Conservation (phyloP, 345 rosid species). For the Sisymbrium altissimum region DNA sequence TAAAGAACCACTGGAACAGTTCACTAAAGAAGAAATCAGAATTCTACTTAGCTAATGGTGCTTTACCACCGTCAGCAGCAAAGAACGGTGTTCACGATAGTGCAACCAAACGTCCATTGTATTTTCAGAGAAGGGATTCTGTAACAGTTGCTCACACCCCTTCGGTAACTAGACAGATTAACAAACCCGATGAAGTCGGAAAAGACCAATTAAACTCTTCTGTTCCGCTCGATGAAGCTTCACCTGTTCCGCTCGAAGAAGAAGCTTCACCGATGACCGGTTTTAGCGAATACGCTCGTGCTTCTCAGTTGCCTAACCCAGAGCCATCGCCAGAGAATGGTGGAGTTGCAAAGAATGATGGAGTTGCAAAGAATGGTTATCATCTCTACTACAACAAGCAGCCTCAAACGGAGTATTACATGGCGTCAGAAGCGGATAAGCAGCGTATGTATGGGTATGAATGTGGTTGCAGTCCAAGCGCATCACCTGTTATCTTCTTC, state of each 20-base stretch:
- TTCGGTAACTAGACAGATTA: constrained; percentile 42
- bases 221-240: constrained; percentile 40
- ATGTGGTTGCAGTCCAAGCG: constrained; percentile 42
- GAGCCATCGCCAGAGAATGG: constrained; percentile 37
- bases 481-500: constrained; percentile 69
- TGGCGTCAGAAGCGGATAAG: constrained; percentile 39
- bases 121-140: constrained; percentile 40
- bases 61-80: constrained; percentile 63
- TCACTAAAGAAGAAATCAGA: constrained; percentile 92
- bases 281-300: constrained; percentile 47
- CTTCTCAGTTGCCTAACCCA: constrained; percentile 35
- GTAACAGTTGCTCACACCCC: constrained; percentile 50
- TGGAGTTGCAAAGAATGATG: constrained; percentile 22
- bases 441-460: constrained; percentile 37
- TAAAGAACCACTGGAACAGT: constrained; percentile 98
- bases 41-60: constrained; percentile 63
- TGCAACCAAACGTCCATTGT: constrained; percentile 32
- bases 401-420: constrained; percentile 40
- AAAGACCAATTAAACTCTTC: constrained; percentile 45
- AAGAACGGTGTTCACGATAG: constrained; percentile 50
- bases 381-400: constrained; percentile 56
- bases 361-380: constrained; percentile 25
- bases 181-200: constrained; percentile 47
- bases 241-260: constrained; percentile 40
- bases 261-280: constrained; percentile 43